Evolutionary conservation across 148 eudicot species (phyloP), one percentile per base, ranked within the genome.

Genomic region (Euryodendron excelsum): DNA sequence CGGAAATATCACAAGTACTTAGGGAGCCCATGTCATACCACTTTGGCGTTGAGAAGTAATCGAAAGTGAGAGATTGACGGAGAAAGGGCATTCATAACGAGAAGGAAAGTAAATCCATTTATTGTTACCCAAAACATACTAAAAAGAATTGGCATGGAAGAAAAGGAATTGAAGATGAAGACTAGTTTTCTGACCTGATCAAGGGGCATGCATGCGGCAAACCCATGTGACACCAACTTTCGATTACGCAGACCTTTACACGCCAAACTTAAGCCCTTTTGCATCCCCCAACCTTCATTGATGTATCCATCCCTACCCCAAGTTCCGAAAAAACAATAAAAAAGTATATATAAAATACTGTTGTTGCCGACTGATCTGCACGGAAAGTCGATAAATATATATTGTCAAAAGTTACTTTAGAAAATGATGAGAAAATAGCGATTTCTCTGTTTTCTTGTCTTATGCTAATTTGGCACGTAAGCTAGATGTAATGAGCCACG

Each of bases 311-410:
- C n/a, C n/a, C n/a, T n/a, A n/a, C n/a, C 31, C 30, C 65, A n/a
- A 55, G 65, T 58, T 12, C 0, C 9, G 31, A 41, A 74, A 27
- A 27, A 36, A 2, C 7, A n/a, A 18, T 7, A 67, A 67, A 67
- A 67, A 28, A 13, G 8, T 45, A 60, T 15, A 74, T 13, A 23
- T 5, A 25, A 13, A 23, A 4, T 13, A 15, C 53, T 47, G 45
- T 25, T 39, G 34, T 28, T 39, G 36, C 77, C 77, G 52, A 59
- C 53, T 60, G 4, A 59, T 60, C 53, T 60, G 37, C 55, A 36
- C 66, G 37, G 50, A 74, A 73, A 74, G 67, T 74, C 33, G 67
- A 27, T 59, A 15, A 39, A 73, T 52, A 58, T 36, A n/a, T n/a
- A n/a, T n/a, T n/a, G 48, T 69, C 73, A 69, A 69, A 69, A 69